phyloP scores from a whole-genome alignment of 2,329 filamentous ascomycete species.

The Coniochaeta ligniaria region DNA sequence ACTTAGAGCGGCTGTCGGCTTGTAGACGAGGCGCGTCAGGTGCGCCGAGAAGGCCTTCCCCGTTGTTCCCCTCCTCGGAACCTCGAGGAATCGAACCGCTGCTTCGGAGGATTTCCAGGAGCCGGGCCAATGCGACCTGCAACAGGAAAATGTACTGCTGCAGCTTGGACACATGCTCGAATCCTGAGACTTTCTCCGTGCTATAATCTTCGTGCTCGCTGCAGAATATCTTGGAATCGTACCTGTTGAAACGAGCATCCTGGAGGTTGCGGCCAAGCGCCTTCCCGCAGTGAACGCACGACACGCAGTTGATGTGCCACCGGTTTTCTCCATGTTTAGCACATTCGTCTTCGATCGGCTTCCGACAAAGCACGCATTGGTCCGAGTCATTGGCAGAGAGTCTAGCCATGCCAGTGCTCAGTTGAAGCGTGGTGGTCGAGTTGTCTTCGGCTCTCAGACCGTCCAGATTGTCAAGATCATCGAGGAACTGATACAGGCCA shows the following conservation, averaged over 20 bases:
- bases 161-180: constrained; percentile 74
- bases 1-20: constrained; percentile 66
- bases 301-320: constrained; percentile 80
- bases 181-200: constrained; percentile 28
- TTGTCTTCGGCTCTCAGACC: constrained; percentile 64
- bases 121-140: constrained; percentile 80
- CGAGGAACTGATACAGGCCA: constrained; percentile 75
- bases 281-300: constrained; percentile 57
- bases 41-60: constrained; percentile 45
- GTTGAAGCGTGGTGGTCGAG: constrained; percentile 44
- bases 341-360: constrained; percentile 93
- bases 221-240: constrained; percentile 66
- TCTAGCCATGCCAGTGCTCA: constrained; percentile 56
- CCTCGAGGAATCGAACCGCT: constrained; percentile 74
- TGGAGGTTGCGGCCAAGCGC: constrained; percentile 63
- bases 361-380: constrained; percentile 72
- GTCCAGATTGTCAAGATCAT: constrained; percentile 80
- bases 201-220: constrained; percentile 53
- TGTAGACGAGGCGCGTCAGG: constrained; percentile 42
- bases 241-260: constrained; percentile 65
- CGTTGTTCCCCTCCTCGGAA: constrained; percentile 63
- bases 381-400: constrained; percentile 74
- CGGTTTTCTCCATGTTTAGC: constrained; percentile 65
- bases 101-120: constrained; percentile 78
- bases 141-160: constrained; percentile 93